These are phyloP conservation scores for Xylariaceae sp. DNA, from an alignment of 2,329 filamentous ascomycete genomes.

Conservation along the genomic window DNA sequence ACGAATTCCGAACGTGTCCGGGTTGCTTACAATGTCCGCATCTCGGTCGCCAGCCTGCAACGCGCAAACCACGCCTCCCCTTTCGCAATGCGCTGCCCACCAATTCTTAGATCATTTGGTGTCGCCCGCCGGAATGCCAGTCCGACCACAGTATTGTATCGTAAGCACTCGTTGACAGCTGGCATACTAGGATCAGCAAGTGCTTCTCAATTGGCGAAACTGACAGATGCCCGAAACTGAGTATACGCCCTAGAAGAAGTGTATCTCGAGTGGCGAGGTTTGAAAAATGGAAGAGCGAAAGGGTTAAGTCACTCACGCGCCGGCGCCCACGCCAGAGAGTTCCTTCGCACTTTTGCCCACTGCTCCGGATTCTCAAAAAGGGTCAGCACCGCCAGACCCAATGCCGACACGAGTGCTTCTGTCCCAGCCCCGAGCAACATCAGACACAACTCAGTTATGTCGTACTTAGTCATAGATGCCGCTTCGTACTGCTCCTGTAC, in stretches of 20 bases:
- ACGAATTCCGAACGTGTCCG: constrained; percentile 5
- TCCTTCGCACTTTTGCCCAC: constrained; percentile 5
- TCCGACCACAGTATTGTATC: constrained; percentile 6
- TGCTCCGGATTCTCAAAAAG: constrained; percentile 8
- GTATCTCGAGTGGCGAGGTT: neutral
- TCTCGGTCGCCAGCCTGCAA: constrained; percentile 7
- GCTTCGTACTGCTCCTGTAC: constrained; percentile 3
- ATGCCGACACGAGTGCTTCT: constrained; percentile 9
- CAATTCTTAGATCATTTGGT: neutral
- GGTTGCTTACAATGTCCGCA: neutral
- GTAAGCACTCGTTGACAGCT: constrained; percentile 6
- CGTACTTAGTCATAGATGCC: constrained; percentile 4
- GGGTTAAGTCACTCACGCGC: neutral
- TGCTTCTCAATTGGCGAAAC: neutral
- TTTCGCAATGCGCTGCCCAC: neutral
- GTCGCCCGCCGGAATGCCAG: constrained; percentile 2
- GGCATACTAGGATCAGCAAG: too few relatives aligned
- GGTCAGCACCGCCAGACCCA: constrained; percentile 9
- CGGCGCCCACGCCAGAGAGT: constrained; percentile 3
- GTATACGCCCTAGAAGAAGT: too few relatives aligned
- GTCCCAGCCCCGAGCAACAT: constrained; percentile 8
- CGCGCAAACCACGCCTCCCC: constrained; percentile 8
- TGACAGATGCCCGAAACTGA: too few relatives aligned
- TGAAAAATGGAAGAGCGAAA: too few relatives aligned
- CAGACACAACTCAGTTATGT: constrained; percentile 4